Evolutionary conservation across 345 rosid species (phyloP).

Genomic region (Chamaenerion angustifolium): DNA sequence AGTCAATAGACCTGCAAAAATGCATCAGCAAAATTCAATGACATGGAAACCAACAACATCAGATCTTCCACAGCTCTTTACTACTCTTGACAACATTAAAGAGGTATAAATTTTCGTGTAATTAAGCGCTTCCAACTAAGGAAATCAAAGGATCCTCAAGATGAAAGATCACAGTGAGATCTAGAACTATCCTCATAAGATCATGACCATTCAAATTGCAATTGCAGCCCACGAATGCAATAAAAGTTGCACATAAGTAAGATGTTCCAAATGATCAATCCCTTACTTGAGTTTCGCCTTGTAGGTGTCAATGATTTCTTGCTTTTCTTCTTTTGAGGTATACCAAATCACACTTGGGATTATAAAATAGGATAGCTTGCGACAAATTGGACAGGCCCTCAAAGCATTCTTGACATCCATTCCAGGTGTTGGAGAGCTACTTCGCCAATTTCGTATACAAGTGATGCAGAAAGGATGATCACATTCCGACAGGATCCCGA

Average conservation of each 20-base stretch:
- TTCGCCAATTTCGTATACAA: conserved; percentile 84
- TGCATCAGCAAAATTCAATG: background rate
- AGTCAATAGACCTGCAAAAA: conserved; percentile 55
- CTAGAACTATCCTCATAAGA: too few relatives aligned
- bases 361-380: conserved; percentile 83
- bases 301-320: conserved; percentile 61
- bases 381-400: conserved; percentile 89
- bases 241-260: background rate
- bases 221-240: too few relatives aligned
- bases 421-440: conserved; percentile 70
- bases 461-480: conserved; percentile 92
- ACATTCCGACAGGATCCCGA: conserved; percentile 80
- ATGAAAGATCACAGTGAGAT: too few relatives aligned
- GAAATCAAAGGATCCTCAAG: too few relatives aligned
- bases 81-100: too few relatives aligned
- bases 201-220: too few relatives aligned
- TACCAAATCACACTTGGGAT: conserved; percentile 92
- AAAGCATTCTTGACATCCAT: conserved; percentile 70
- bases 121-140: background rate
- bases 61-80: too few relatives aligned
- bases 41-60: background rate
- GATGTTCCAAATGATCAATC: background rate
- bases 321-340: conserved; percentile 60
- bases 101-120: background rate
- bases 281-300: conserved; percentile 70